phyloP scores from a whole-genome alignment of 139 green algal species.

The Chlamydomonas sp. region DNA sequence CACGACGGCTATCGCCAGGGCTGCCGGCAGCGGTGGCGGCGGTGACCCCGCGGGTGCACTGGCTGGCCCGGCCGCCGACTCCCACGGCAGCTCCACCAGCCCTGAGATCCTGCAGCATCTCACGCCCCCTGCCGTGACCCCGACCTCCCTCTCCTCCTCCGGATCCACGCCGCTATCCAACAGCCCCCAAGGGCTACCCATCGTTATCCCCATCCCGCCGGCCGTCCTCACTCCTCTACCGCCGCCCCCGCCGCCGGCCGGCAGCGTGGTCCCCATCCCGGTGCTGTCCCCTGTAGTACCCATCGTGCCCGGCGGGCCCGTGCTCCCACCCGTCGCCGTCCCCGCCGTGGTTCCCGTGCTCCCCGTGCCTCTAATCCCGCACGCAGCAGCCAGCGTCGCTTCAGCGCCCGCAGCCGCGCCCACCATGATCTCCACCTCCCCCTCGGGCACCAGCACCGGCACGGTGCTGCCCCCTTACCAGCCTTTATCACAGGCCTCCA shows the following conservation, averaged over 20 bases:
- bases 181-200: slow-evolving; percentile 1
- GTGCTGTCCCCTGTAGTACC: too few species aligned
- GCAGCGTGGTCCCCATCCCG: too few species aligned
- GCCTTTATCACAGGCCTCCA: too few species aligned
- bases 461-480: too few species aligned
- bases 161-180: slow-evolving; percentile 22
- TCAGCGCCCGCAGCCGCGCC: background rate
- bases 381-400: too few species aligned
- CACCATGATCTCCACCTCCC: background rate
- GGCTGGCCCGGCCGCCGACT: background rate
- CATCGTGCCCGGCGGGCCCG: too few species aligned
- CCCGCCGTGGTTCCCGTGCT: too few species aligned
- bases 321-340: too few species aligned
- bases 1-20: too few species aligned
- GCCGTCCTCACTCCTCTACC: background rate
- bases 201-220: background rate
- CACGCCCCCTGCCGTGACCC: slow-evolving; percentile 16
- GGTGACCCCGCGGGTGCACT: background rate
- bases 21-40: background rate
- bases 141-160: slow-evolving; percentile 19
- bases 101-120: slow-evolving; percentile 27
- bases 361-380: too few species aligned
- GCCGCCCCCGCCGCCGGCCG: background rate
- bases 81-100: background rate
- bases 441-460: background rate